Conservation (phyloP, 306 rosid species). For the Sindora glabra region DNA sequence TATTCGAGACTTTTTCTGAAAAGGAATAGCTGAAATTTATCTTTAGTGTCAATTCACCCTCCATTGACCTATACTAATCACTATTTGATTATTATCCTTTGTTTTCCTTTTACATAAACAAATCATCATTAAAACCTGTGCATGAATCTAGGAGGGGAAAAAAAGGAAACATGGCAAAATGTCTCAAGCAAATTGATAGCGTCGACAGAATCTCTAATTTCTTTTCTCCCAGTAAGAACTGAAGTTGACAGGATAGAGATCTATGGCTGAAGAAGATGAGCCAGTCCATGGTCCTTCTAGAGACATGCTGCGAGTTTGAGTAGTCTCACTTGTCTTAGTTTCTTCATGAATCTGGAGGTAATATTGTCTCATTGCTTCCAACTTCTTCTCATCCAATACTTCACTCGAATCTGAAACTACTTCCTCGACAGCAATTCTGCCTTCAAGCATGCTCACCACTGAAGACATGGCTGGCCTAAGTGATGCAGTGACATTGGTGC, state of each 20-base stretch:
- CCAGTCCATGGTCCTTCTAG: not conserved
- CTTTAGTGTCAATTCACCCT: too few species aligned
- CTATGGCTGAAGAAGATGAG: not conserved
- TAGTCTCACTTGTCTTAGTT: not conserved
- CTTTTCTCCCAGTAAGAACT: not conserved
- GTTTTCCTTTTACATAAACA: too few species aligned
- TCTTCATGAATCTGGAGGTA: not conserved
- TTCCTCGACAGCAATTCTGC: conserved; percentile 6
- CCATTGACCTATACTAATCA: too few species aligned
- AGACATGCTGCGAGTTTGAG: not conserved
- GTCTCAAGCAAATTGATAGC: too few species aligned
- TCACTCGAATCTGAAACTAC: not conserved
- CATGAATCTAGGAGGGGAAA: too few species aligned
- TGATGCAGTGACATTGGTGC: conserved; percentile 12
- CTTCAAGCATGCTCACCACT: conserved; percentile 28
- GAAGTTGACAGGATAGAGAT: not conserved
- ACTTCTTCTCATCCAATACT: conserved; percentile 3
- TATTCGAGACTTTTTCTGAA: too few species aligned
- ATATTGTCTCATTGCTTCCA: conserved; percentile 13
- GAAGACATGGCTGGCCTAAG: conserved; percentile 29
- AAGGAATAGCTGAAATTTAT: too few species aligned
- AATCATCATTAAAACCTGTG: too few species aligned
- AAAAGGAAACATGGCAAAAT: too few species aligned
- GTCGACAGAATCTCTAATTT: not conserved
- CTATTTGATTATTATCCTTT: too few species aligned